phyloP scores from a whole-genome alignment of 768 basidiomycete genomes.

The Myochromella boudieri region DNA sequence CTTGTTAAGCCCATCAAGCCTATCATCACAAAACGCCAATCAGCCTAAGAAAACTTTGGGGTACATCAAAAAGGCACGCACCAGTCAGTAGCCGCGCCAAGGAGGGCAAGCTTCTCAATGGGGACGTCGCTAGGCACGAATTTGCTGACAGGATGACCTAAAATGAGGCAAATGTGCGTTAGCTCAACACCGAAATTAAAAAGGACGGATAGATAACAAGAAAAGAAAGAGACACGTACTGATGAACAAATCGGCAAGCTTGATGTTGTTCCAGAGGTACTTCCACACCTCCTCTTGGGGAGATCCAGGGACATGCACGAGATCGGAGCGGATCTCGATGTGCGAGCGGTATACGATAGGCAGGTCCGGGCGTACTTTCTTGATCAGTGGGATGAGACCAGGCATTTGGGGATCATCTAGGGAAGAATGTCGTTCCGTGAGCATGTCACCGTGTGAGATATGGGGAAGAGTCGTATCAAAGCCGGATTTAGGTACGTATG shows the following conservation, averaged over 20 bases:
- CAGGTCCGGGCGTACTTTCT: slow-evolving; percentile 76
- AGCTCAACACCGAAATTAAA: too few relatives aligned
- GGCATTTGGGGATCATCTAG: slow-evolving; percentile 93
- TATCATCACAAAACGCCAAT: slow-evolving; percentile 28
- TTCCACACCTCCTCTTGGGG: slow-evolving; percentile 93
- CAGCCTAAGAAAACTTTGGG: not conserved
- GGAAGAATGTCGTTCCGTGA: not conserved
- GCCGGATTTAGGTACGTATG: not conserved
- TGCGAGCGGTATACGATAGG: slow-evolving; percentile 94
- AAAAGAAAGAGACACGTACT: slow-evolving; percentile 38
- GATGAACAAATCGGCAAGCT: slow-evolving; percentile 89
- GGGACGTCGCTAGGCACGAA: slow-evolving; percentile 90
- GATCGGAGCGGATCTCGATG: slow-evolving; percentile 90
- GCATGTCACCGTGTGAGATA: too few relatives aligned
- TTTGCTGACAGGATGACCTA: slow-evolving; percentile 87
- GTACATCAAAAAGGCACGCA: slow-evolving; percentile 29
- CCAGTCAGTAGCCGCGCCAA: slow-evolving; percentile 88
- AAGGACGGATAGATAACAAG: not conserved
- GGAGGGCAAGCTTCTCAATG: slow-evolving; percentile 62
- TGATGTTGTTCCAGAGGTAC: slow-evolving; percentile 92
- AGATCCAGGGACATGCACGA: slow-evolving; percentile 77
- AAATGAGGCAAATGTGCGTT: not conserved
- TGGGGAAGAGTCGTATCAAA: not conserved
- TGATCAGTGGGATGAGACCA: slow-evolving; percentile 90
- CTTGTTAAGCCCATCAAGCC: slow-evolving; percentile 96